Conservation (phyloP, 352 stramenopile species). For the Globisporangium splendens region DNA sequence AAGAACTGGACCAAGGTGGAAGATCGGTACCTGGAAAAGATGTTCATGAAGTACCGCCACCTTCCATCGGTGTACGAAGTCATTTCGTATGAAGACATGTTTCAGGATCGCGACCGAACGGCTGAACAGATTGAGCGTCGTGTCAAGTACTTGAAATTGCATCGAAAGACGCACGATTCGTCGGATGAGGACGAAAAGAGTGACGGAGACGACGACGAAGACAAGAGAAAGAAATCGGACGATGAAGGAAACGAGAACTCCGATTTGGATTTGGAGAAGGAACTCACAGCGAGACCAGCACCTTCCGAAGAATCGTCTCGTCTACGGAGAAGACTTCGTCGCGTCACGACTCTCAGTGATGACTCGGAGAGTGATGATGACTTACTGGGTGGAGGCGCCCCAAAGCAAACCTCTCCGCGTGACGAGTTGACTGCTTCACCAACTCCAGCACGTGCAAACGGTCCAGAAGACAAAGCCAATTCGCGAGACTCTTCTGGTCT, state of each 20-base stretch:
- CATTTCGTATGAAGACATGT: constrained; percentile 89
- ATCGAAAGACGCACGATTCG: constrained; percentile 67
- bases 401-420: constrained; percentile 1
- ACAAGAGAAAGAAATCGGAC: constrained; percentile 7
- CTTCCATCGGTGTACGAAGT: constrained; percentile 83
- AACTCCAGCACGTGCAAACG: neutral
- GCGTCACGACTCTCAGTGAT: constrained; percentile 35
- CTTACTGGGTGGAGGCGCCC: constrained; percentile 14
- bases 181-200: constrained; percentile 44
- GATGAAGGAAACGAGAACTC: constrained; percentile 11
- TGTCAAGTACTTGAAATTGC: constrained; percentile 79
- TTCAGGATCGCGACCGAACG: constrained; percentile 82
- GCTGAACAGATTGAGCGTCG: constrained; percentile 82
- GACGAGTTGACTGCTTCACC: neutral
- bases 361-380: constrained; percentile 43
- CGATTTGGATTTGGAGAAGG: constrained; percentile 15
- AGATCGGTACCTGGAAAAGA: constrained; percentile 75
- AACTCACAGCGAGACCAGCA: constrained; percentile 11
- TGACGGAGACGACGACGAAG: constrained; percentile 3
- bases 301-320: constrained; percentile 24
- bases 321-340: constrained; percentile 44
- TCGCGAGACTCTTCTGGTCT: neutral
- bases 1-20: constrained; percentile 85
- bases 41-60: constrained; percentile 76
- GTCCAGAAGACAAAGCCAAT: too few species aligned